Conservation (phyloP, 2,329 filamentous ascomycete species). For the Coniochaeta pulveracea region DNA sequence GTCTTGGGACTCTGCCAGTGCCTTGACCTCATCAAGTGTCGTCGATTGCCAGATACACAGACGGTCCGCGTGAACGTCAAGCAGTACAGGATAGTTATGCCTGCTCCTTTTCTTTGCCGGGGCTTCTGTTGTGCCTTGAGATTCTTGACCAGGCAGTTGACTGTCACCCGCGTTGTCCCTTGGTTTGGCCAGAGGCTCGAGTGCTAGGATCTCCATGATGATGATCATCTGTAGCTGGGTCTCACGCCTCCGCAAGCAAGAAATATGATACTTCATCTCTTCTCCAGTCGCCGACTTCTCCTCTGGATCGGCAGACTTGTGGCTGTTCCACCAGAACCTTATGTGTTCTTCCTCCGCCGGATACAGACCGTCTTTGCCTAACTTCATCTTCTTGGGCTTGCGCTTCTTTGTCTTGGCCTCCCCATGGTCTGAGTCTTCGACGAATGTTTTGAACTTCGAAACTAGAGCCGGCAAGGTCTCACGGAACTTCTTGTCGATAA, state of each 20-base stretch:
- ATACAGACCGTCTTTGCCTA: conserved; percentile 59
- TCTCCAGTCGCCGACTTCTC: conserved; percentile 35
- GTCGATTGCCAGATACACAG: conserved; percentile 79
- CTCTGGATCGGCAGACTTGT: conserved; percentile 39
- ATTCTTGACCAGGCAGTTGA: conserved; percentile 33
- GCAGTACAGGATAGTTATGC: conserved; percentile 51
- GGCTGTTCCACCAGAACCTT: conserved; percentile 57
- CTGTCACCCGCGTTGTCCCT: conserved; percentile 28
- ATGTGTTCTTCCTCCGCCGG: conserved; percentile 53
- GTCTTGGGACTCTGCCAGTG: conserved; percentile 36
- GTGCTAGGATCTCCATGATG: conserved; percentile 63
- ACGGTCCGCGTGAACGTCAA: conserved; percentile 67
- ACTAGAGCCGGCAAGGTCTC: conserved; percentile 56
- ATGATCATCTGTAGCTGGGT: conserved; percentile 73
- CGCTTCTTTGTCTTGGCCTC: conserved; percentile 32
- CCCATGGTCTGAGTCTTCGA: conserved; percentile 42
- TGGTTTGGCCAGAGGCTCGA: conserved; percentile 42
- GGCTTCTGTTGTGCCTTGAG: conserved; percentile 22
- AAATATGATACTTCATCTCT: conserved; percentile 50
- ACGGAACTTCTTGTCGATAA: conserved; percentile 73
- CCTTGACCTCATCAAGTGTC: conserved; percentile 44
- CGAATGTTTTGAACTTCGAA: conserved; percentile 39
- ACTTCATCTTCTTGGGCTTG: conserved; percentile 52
- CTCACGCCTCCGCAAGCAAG: conserved; percentile 59
- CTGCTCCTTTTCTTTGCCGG: conserved; percentile 44